Evolutionary conservation across 306 rosid genomes (phyloP).

Genomic region (Inga laurina): DNA sequence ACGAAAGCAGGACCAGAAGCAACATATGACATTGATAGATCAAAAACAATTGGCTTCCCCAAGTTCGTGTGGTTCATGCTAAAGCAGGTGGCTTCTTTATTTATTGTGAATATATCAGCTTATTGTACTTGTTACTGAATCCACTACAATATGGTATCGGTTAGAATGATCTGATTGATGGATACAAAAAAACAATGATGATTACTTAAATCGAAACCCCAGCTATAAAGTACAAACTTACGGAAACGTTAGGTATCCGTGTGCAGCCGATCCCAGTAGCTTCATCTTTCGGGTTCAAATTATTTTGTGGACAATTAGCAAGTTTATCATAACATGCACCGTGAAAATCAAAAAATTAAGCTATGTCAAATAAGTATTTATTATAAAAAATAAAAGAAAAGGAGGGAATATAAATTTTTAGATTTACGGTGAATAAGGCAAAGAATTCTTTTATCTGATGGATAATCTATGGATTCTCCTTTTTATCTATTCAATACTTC

Average conservation of each 20-base stretch:
- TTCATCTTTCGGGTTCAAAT: neutral
- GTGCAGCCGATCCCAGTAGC: too few species aligned
- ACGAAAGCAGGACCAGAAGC: neutral
- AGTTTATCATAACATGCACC: neutral
- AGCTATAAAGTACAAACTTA: neutral
- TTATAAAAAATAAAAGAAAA: too few species aligned
- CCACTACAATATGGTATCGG: neutral
- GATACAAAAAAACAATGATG: neutral
- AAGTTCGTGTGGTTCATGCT: neutral
- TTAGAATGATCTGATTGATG: neutral
- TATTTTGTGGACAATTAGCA: neutral
- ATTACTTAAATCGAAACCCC: neutral
- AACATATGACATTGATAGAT: neutral
- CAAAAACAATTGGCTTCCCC: neutral
- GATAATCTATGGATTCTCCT: too few species aligned
- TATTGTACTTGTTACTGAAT: neutral
- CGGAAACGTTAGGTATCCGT: neutral
- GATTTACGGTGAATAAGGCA: too few species aligned
- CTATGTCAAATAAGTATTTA: too few species aligned
- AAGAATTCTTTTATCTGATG: too few species aligned
- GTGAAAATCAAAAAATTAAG: neutral
- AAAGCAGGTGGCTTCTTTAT: neutral
- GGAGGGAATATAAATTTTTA: too few species aligned
- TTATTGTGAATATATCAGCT: neutral
- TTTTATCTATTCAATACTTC: too few species aligned